Base-by-base conservation (phyloP, 164 flowering plant species). In the Vitis rotundifolia region DNA sequence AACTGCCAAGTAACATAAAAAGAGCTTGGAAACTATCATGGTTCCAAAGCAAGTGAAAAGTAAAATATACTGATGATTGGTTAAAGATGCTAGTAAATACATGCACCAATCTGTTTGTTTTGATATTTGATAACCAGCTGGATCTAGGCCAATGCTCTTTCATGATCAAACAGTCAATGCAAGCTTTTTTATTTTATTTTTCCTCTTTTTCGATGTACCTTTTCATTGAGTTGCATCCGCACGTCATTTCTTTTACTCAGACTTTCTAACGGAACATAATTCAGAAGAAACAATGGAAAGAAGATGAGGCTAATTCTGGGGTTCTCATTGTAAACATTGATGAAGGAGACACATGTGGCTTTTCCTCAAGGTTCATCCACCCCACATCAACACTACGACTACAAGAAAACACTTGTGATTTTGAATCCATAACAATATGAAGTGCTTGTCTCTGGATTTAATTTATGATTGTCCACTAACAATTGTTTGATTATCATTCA, bases 311-410 rank as follows among this genome's bases (percentile, higher is more conserved):
- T 16, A 73, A 68, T 51, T 60, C 68, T 59, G 80, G 68, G 51
- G 14, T 8, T 52, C 54, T 15, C 11, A 57, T 67, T 14, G 19
- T 47, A 49, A 73, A 66, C 49, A 59, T 7, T 57, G 2, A 31
- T 31, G 78, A 72, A 59, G 85, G 81, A 29, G 85, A 75, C 52
- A 76, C 65, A 49, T 91, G 92, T 73, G 88, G 84, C 69, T 73
- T 92, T 37, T 37, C 44, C 44, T 37, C 7, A 6, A 37, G 7
- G 0, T 37, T 37, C 44, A 37, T 5, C 37, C 44, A 37, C 44
- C 44, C 44, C 44, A 37, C 44, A 37, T 37, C 26, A 37, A 6
- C 44, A 37, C 44, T 3, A 6, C 44, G 3, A 37, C 44, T 37
- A 37, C 44, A 37, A 37, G 44, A 22, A 22, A 22, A 22, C 26